Evolutionary conservation across 2,329 filamentous ascomycete species (phyloP).

Genomic region (Ceratocystis alfenasii): DNA sequence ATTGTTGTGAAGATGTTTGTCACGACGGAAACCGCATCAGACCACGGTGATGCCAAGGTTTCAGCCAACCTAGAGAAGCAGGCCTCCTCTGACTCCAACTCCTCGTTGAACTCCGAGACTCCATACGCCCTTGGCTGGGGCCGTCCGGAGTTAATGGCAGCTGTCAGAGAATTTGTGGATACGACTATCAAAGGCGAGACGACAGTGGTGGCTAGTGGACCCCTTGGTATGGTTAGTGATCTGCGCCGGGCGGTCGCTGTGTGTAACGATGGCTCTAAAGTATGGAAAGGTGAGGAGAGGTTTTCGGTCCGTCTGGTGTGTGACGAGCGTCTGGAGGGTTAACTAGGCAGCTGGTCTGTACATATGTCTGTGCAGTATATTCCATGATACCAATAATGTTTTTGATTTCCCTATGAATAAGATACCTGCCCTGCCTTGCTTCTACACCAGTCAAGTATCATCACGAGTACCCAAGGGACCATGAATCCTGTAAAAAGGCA

Average conservation of each 20-base stretch:
- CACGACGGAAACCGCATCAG: constrained; percentile 32
- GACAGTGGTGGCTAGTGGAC: constrained; percentile 49
- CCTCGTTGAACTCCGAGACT: constrained; percentile 17
- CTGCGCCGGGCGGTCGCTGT: constrained; percentile 42
- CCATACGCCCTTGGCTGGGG: constrained; percentile 26
- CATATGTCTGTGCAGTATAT: constrained; percentile 1
- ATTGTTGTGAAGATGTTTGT: constrained; percentile 47
- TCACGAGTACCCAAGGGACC: no score
- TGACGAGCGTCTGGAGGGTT: constrained; percentile 49
- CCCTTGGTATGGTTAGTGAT: constrained; percentile 47
- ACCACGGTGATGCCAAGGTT: neutral
- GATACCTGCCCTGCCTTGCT: neutral
- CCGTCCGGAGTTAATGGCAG: constrained; percentile 34
- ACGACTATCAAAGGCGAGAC: constrained; percentile 39
- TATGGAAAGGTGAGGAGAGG: constrained; percentile 47
- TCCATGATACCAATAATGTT: constrained; percentile 17
- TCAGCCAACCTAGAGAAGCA: constrained; percentile 22
- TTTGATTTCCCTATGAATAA: constrained; percentile 7
- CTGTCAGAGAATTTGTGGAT: constrained; percentile 40
- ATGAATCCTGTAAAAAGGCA: neutral
- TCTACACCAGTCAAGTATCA: neutral
- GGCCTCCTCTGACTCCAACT: constrained; percentile 25
- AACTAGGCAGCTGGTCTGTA: neutral
- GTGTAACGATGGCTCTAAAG: constrained; percentile 40
- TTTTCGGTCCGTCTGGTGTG: constrained; percentile 46